Base-by-base conservation (phyloP, 2,329 filamentous ascomycete genomes). In the Alternaria hordeiaustralica region DNA sequence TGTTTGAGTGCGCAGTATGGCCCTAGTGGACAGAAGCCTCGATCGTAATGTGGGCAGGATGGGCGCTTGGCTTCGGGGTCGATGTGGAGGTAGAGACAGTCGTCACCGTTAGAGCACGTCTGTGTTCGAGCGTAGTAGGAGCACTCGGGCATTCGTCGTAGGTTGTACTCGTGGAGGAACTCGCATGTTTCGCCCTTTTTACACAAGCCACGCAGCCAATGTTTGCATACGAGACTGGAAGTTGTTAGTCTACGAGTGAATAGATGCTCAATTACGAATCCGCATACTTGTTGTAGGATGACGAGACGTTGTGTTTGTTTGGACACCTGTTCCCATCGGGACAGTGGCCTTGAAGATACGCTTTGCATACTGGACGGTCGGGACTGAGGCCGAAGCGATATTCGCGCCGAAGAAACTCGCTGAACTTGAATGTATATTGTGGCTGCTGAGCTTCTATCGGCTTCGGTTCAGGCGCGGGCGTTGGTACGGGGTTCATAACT, bases 121-220 rank as follows among this genome's bases (percentile, higher is more conserved):
- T 93, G 93, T 77, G 96, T 97, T 65, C 94, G 88, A 61, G 94
- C 90, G 82, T 95, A 98, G 82, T 97, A 97, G 77, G 97, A 97
- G 83, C 96, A 99, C 83, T 98, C 96, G 67, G 96, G 94, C 93
- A 98, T 98, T 81, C 96, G 94, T 68, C 96, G 90, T 71, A 99
- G 87, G 82, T 99, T 98, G 85, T 97, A 99, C 82, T 98, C 96
- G 86, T 99, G 96, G 53, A 98, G 86, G 76, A 98, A 99, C 84
- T 99, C 96, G 89, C 96, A 99, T 71, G 90, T 89, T 77, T 97
- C 91, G 74, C 95, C 96, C 82, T 98, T 98, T 79, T 99, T 99
- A 86, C 96, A 99, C 20, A 99, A 88, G 0, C 94, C 95, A 69
- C 96, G 92, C 76, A 98, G 89, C 90, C 96, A 98, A 86, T 98